A percentile compares a stretch with the other conserved stretches of the same genome.
Evolutionary conservation across 495 filamentous ascomycete genomes (phyloP).

Genomic region (Stereocaulon alpinum): DNA sequence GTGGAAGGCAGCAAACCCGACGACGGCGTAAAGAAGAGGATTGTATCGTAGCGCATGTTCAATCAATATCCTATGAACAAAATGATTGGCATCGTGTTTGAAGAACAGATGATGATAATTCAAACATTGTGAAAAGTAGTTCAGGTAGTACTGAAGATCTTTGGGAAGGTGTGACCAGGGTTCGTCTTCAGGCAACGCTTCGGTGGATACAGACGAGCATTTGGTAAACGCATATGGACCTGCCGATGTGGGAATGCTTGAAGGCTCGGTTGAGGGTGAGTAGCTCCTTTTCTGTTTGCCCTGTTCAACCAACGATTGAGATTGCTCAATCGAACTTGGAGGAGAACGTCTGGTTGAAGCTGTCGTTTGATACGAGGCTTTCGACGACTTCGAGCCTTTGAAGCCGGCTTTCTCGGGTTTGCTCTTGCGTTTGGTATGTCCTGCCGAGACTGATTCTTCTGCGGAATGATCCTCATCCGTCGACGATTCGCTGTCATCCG

Average conservation of each 20-base stretch:
- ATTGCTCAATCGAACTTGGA: conserved; percentile 26
- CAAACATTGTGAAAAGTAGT: conserved; percentile 56
- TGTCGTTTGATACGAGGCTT: conserved; percentile 41
- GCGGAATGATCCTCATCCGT: conserved; percentile 39
- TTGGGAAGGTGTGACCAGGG: conserved; percentile 32
- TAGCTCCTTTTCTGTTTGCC: conserved; percentile 32
- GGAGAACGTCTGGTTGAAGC: conserved; percentile 18
- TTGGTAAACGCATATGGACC: conserved; percentile 4
- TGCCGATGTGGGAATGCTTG: conserved; percentile 14
- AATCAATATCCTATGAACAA: conserved; percentile 60
- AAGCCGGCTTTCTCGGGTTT: conserved; percentile 34
- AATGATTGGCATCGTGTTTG: conserved; percentile 53
- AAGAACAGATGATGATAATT: conserved; percentile 73
- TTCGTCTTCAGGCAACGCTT: conserved; percentile 10
- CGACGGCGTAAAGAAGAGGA: conserved; percentile 76
- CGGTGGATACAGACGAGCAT: conserved; percentile 18
- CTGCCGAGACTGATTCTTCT: conserved; percentile 21
- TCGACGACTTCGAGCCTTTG: conserved; percentile 47
- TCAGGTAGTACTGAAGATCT: conserved; percentile 68
- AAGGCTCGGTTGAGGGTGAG: conserved; percentile 37
- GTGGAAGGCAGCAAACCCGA: conserved; percentile 87
- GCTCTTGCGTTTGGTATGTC: neutral
- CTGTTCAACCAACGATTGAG: conserved; percentile 32
- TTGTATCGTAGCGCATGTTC: conserved; percentile 67
- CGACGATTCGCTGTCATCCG: conserved; percentile 39